Percentiles rank a stretch among this genome's conserved stretches.
Conservation (phyloP, 78 protist genomes). For the Dictyostelium intermedium region DNA sequence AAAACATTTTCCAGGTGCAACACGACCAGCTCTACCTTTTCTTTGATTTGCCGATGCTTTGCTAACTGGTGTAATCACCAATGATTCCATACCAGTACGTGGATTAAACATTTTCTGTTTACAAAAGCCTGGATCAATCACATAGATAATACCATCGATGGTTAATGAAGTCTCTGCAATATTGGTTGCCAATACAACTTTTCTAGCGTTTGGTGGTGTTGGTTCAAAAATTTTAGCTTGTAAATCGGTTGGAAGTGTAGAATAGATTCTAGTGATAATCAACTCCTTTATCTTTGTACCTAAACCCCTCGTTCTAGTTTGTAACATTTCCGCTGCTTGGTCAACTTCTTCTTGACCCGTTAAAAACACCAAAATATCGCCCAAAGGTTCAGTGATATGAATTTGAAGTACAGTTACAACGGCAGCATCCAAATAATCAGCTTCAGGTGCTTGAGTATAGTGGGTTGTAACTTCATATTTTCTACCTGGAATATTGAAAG, state of each 20-base stretch:
- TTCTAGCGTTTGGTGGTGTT: slow-evolving; percentile 96
- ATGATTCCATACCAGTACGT: slow-evolving; percentile 97
- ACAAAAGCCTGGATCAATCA: slow-evolving; percentile 97
- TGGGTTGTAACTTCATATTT: slow-evolving; percentile 69
- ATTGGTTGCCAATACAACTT: slow-evolving; percentile 99
- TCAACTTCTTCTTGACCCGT: slow-evolving; percentile 98
- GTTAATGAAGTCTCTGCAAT: slow-evolving; percentile 99
- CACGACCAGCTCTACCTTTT: slow-evolving; percentile 98
- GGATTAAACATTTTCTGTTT: slow-evolving; percentile 96
- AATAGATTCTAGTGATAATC: slow-evolving; percentile 94
- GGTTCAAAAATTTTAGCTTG: slow-evolving; percentile 95
- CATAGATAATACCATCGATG: slow-evolving; percentile 98
- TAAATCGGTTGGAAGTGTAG: slow-evolving; percentile 97
- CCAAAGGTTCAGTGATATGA: slow-evolving; percentile 94
- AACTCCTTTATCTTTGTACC: slow-evolving; percentile 94
- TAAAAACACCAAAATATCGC: slow-evolving; percentile 96
- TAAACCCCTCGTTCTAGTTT: slow-evolving; percentile 85
- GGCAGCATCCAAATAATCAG: slow-evolving; percentile 97
- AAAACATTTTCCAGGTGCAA: slow-evolving; percentile 97
- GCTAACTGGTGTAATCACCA: slow-evolving; percentile 95
- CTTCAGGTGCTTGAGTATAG: slow-evolving; percentile 97
- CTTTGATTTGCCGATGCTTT: slow-evolving; percentile 96
- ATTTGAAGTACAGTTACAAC: slow-evolving; percentile 97
- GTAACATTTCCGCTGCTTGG: slow-evolving; percentile 86
- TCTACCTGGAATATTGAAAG: slow-evolving; percentile 93